phyloP scores from a whole-genome alignment of 148 eudicot genomes.

The Fagopyrum homotropicum region DNA sequence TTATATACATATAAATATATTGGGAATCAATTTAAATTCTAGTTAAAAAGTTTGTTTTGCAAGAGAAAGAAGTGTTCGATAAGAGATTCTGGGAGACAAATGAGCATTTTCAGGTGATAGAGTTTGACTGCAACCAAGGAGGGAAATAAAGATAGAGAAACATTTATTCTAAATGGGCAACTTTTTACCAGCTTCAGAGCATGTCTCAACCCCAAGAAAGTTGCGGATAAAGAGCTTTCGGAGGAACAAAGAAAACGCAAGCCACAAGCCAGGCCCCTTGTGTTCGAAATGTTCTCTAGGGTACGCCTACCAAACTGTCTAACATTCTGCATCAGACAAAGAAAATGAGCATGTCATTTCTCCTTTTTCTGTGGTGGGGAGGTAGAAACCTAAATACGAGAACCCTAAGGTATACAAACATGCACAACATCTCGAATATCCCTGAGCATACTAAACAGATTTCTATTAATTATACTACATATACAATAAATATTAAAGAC shows the following conservation, averaged over 20 bases:
- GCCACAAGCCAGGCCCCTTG: slow-evolving; percentile 69
- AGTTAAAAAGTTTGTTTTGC: neutral
- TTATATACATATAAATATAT: neutral
- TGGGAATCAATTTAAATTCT: neutral
- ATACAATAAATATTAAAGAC: neutral
- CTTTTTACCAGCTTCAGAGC: slow-evolving; percentile 68
- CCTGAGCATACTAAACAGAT: neutral
- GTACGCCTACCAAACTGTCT: slow-evolving; percentile 79
- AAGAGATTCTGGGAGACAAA: neutral
- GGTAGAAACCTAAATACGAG: neutral
- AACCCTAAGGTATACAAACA: neutral
- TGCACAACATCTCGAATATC: neutral
- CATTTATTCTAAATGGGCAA: neutral
- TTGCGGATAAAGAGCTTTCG: slow-evolving; percentile 52
- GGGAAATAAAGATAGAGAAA: neutral
- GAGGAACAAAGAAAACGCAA: slow-evolving; percentile 80
- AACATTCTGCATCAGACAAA: slow-evolving; percentile 57
- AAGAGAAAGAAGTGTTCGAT: neutral
- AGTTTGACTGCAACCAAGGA: neutral
- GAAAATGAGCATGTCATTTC: neutral
- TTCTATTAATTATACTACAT: neutral
- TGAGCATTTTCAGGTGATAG: neutral
- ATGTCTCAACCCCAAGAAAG: slow-evolving; percentile 62
- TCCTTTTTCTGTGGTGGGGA: neutral
- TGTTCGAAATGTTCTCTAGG: slow-evolving; percentile 72